Percentiles rank a stretch among this genome's conserved stretches.
These are phyloP conservation scores for Eucalyptus shirleyi DNA, from an alignment of 345 rosid species.

Conservation along the genomic window DNA sequence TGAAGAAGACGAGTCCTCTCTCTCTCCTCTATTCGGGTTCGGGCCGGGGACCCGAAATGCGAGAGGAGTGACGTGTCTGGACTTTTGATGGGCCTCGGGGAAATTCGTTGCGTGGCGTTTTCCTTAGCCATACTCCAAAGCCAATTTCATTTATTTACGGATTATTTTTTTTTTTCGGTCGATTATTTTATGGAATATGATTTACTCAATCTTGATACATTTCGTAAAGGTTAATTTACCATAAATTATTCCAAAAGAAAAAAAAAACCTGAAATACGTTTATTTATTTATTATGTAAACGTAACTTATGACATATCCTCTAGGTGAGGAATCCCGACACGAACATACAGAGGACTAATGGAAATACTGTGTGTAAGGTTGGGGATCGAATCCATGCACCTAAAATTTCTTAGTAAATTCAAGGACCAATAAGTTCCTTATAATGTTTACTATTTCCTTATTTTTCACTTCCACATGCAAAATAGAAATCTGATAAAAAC, in stretches of 20 bases:
- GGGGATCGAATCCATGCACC: not conserved
- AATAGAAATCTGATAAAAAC: not conserved
- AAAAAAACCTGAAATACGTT: not conserved
- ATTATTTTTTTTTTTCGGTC: too few species aligned
- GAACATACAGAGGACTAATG: not conserved
- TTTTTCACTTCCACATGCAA: not conserved
- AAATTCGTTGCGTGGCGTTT: not conserved
- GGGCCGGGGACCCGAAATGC: not conserved
- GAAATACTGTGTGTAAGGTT: not conserved
- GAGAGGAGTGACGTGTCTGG: not conserved
- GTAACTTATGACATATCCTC: not conserved
- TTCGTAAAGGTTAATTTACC: not conserved
- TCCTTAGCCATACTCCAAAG: not conserved
- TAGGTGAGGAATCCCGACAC: not conserved
- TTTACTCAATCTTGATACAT: not conserved
- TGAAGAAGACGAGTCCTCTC: not conserved
- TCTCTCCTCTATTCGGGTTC: not conserved
- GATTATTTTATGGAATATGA: not conserved
- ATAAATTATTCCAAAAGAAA: not conserved
- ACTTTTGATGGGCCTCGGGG: not conserved
- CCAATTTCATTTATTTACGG: not conserved
- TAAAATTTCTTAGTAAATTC: too few species aligned
- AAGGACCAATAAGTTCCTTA: not conserved
- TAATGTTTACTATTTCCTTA: not conserved
- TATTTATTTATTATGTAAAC: not conserved